phyloP scores from a whole-genome alignment of 495 filamentous ascomycete species.

The Penicillium atrosanguineum region DNA sequence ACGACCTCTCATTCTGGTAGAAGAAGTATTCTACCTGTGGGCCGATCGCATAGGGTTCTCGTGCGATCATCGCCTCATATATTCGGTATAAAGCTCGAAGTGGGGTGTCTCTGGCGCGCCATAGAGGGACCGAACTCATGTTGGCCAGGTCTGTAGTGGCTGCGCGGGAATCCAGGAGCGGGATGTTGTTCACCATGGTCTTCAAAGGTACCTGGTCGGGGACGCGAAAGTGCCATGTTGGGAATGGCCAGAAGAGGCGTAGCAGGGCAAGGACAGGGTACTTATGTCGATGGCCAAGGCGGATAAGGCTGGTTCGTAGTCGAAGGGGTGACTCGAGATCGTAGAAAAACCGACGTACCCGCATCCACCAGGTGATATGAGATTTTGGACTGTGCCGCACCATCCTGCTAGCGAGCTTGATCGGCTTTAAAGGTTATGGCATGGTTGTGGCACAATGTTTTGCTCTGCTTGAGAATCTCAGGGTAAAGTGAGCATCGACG shows the following conservation, averaged over 20 bases:
- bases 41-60: slow-evolving; percentile 23
- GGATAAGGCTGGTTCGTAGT: slow-evolving; percentile 22
- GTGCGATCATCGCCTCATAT: slow-evolving; percentile 32
- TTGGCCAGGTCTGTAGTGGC: slow-evolving; percentile 22
- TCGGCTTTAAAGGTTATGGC: background rate
- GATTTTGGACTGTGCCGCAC: slow-evolving; percentile 13
- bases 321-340: slow-evolving; percentile 23
- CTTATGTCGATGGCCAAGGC: slow-evolving; percentile 22
- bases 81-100: slow-evolving; percentile 39
- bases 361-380: slow-evolving; percentile 20
- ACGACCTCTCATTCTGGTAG: slow-evolving; percentile 18
- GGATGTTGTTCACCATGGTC: slow-evolving; percentile 10
- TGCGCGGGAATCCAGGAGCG: slow-evolving; percentile 17
- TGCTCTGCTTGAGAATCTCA: background rate
- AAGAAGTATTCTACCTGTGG: slow-evolving; percentile 41
- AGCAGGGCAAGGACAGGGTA: slow-evolving; percentile 24
- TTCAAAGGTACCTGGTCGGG: slow-evolving; percentile 19
- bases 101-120: slow-evolving; percentile 35
- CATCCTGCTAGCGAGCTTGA: slow-evolving; percentile 3
- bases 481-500: background rate
- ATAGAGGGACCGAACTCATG: slow-evolving; percentile 33
- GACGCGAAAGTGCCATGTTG: slow-evolving; percentile 25
- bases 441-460: background rate
- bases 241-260: slow-evolving; percentile 23
- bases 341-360: slow-evolving; percentile 22